Evolutionary conservation across 2,329 filamentous ascomycete species (phyloP).

Genomic region (Biscogniauxia sp.): DNA sequence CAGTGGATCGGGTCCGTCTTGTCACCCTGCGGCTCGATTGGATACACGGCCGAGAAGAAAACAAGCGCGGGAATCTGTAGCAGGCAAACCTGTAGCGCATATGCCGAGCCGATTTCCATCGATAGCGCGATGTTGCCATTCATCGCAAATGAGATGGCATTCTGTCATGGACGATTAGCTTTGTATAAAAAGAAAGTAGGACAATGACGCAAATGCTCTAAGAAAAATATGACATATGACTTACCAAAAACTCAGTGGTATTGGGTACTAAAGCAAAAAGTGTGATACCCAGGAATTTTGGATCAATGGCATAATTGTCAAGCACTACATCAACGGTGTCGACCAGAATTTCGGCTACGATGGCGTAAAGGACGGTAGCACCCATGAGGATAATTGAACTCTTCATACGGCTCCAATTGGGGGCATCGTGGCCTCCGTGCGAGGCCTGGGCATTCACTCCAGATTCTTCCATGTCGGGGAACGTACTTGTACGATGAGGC

Average conservation of each 20-base stretch:
- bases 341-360: conserved; percentile 95
- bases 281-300: conserved; percentile 96
- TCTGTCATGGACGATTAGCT: conserved; percentile 46
- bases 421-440: conserved; percentile 88
- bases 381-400: conserved; percentile 84
- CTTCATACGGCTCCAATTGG: conserved; percentile 93
- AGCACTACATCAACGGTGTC: conserved; percentile 97
- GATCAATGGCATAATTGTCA: conserved; percentile 84
- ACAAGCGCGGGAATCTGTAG: conserved; percentile 92
- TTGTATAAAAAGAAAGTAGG: neutral
- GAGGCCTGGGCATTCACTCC: conserved; percentile 41
- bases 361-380: conserved; percentile 89
- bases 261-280: conserved; percentile 96
- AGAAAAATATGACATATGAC: conserved; percentile 28
- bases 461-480: conserved; percentile 47
- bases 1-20: conserved; percentile 50
- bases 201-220: too few relatives aligned
- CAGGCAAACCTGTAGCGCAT: conserved; percentile 92
- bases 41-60: conserved; percentile 79
- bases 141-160: conserved; percentile 99
- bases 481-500: conserved; percentile 36
- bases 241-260: conserved; percentile 92
- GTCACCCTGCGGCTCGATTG: conserved; percentile 37
- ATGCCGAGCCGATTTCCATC: conserved; percentile 98
- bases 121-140: conserved; percentile 98